Evolutionary conservation across 2,329 filamentous ascomycete species (phyloP), one percentile per base, ranked within the genome.

Genomic region (Gliomastix tumulicola): DNA sequence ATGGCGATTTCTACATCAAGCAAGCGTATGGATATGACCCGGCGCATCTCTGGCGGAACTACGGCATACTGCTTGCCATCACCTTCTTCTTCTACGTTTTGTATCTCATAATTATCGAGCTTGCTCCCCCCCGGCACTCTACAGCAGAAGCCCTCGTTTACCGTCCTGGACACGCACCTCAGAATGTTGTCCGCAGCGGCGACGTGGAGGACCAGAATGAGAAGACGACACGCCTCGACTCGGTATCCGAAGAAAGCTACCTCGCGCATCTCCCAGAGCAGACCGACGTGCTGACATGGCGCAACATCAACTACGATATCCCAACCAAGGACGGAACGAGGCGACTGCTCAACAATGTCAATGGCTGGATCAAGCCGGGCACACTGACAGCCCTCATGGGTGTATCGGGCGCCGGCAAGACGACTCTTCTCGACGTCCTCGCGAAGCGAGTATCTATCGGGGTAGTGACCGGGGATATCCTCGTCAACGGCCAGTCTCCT

Each of bases 91-190:
- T 83, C 60, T 62, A 78, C 18, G 32, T 57, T 28, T 66, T 65
- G 6, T 84, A 88, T 58, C 69, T 88, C 44, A 37, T 76, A n/a
- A 66, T 72, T 2, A 76, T 79, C 7, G 82, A 87, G 54, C 70
- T 74, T 21, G 78, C 82, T 13, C 75, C 79, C 0, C 71, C 70
- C 51, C 69, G 71, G 56, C 82, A 82, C 55, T 84, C 80, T 21
- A 88, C 84, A 67, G 83, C 82, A 36, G 84, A 88, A 49, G 79
- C 88, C 13, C 64, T 88, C 6, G 70, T 88, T 20, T 88, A 87
- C 66, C 79, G 78, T 39, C 75, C 80, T 35, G 81, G 82, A n/a
- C 66, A 82, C 53, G 69, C 18, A 32, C 15, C 18, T 17, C n/a
- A 10, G 16, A 12, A 19, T 3, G 69, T 22, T 15, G 21, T 38